phyloP scores from a whole-genome alignment of 2,329 filamentous ascomycete genomes.

The Cladobotryum protrusum region DNA sequence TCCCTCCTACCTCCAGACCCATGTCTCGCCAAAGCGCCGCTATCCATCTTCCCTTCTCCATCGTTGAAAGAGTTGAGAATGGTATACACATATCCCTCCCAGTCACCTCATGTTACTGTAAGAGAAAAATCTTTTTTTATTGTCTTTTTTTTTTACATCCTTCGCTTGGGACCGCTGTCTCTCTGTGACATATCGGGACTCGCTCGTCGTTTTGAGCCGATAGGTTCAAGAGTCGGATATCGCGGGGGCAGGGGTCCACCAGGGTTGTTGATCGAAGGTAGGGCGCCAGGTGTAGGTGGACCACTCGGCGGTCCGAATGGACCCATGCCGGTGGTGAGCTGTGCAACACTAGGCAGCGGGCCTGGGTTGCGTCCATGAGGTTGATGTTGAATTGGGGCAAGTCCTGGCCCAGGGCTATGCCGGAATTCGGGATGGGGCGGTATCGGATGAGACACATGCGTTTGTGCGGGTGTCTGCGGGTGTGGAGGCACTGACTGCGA shows the following conservation, averaged over 20 bases:
- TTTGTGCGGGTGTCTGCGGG: constrained; percentile 12
- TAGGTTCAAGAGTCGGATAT: constrained; percentile 33
- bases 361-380: constrained; percentile 34
- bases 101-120: background rate
- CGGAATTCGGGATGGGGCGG: constrained; percentile 26
- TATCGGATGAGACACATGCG: constrained; percentile 20
- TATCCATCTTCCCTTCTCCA: background rate
- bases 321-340: constrained; percentile 58
- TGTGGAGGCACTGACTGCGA: constrained; percentile 26
- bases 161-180: constrained; percentile 40
- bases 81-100: no score
- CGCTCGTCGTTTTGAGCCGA: constrained; percentile 45
- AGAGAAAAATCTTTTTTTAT: background rate
- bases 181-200: constrained; percentile 41
- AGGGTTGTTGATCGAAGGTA: constrained; percentile 9
- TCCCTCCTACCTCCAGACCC: no score
- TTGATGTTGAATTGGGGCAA: constrained; percentile 48
- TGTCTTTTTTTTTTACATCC: constrained; percentile 20
- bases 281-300: constrained; percentile 6
- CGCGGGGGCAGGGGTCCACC: constrained; percentile 20
- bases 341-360: constrained; percentile 54
- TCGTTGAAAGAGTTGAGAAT: background rate
- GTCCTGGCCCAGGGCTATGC: constrained; percentile 33
- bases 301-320: constrained; percentile 39
- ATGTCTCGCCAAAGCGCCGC: no score